These are phyloP conservation scores for Ophiostoma quercus DNA, from an alignment of 2,329 filamentous ascomycete species.

Conservation along the genomic window DNA sequence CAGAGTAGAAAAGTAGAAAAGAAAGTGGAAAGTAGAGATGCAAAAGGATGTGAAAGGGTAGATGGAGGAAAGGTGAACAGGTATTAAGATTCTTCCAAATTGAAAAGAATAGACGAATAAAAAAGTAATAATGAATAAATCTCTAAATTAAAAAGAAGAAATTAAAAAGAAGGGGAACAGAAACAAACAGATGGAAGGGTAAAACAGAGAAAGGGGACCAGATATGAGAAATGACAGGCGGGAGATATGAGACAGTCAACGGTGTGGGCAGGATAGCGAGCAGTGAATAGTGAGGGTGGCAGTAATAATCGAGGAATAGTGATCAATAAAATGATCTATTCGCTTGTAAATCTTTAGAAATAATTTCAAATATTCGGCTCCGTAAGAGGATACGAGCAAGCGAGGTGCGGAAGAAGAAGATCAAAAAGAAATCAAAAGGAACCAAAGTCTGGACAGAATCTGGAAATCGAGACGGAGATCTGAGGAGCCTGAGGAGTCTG, in stretches of 20 bases:
- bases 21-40: not conserved
- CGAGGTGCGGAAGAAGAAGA: not conserved
- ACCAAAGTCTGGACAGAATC: not conserved
- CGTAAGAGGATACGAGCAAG: not conserved
- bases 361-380: not conserved
- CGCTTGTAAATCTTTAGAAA: not conserved
- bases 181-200: not conserved
- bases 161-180: conserved; percentile 2
- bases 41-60: not conserved
- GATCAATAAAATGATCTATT: not conserved
- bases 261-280: not conserved
- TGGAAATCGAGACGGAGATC: not conserved
- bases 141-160: not conserved
- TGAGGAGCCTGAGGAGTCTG: not conserved
- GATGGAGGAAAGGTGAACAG: not conserved
- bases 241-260: conserved; percentile 10
- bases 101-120: not conserved
- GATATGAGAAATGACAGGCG: conserved; percentile 15
- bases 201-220: conserved; percentile 17
- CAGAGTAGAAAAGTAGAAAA: not conserved
- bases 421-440: not conserved
- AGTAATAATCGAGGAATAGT: not conserved
- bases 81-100: not conserved
- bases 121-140: not conserved
- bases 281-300: not conserved